Percentiles rank a stretch among this genome's conserved stretches.
These are phyloP conservation scores for Picea abies DNA, from an alignment of 83 land plant genomes.

Conservation along the genomic window DNA sequence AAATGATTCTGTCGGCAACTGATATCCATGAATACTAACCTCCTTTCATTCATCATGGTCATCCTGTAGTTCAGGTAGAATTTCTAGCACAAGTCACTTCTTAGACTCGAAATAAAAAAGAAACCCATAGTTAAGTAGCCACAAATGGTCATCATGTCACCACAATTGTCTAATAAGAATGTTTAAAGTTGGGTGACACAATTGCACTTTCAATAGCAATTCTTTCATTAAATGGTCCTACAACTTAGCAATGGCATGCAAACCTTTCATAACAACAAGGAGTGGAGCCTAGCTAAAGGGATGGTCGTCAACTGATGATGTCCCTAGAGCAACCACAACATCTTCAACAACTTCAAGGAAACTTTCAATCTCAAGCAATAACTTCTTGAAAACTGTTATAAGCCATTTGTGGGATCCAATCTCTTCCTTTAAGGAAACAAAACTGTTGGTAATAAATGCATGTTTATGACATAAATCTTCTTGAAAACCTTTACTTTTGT, in stretches of 20 bases:
- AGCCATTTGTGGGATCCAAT: slow-evolving; percentile 18
- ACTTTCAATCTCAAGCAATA: slow-evolving; percentile 5
- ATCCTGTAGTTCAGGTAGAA: slow-evolving; percentile 90
- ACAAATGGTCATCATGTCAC: slow-evolving; percentile 63
- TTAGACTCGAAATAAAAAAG: slow-evolving; percentile 74
- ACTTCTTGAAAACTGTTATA: slow-evolving; percentile 12
- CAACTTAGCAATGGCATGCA: slow-evolving; percentile 64
- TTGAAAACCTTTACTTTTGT: slow-evolving; percentile 15
- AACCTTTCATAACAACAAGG: slow-evolving; percentile 73
- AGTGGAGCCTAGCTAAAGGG: slow-evolving; percentile 23
- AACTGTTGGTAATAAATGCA: background rate
- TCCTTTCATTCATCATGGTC: slow-evolving; percentile 91
- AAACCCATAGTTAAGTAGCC: slow-evolving; percentile 76
- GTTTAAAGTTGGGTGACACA: slow-evolving; percentile 40
- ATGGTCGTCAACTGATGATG: slow-evolving; percentile 9
- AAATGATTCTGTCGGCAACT: slow-evolving; percentile 80
- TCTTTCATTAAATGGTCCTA: slow-evolving; percentile 50
- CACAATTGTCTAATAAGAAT: slow-evolving; percentile 58
- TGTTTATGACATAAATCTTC: slow-evolving; percentile 7
- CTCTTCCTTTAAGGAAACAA: slow-evolving; percentile 8
- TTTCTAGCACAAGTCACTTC: slow-evolving; percentile 77
- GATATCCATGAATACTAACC: slow-evolving; percentile 77
- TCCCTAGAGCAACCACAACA: slow-evolving; percentile 7
- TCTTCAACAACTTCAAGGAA: slow-evolving; percentile 13
- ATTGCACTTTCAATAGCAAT: slow-evolving; percentile 45